Conservation (phyloP, 495 filamentous ascomycete species). For the Trichocladium antarcticum region DNA sequence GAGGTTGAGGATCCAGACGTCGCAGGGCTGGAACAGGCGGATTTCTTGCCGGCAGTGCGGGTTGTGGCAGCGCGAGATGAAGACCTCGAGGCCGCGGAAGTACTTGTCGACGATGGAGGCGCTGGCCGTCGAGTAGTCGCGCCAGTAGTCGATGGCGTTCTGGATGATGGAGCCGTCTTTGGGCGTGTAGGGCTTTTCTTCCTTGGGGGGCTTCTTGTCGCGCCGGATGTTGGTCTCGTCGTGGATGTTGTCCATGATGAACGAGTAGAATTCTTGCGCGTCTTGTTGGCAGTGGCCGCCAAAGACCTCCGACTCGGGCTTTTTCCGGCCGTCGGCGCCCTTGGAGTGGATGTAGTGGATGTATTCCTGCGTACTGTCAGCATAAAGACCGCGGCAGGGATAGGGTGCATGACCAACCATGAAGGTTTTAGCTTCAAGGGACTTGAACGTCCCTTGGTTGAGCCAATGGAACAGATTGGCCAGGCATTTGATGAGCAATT, state of each 20-base stretch:
- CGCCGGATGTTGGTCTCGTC: slow-evolving; percentile 32
- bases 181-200: slow-evolving; percentile 12
- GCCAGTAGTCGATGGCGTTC: slow-evolving; percentile 24
- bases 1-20: slow-evolving; percentile 18
- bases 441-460: slow-evolving; percentile 52
- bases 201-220: slow-evolving; percentile 12
- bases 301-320: slow-evolving; percentile 15
- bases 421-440: slow-evolving; percentile 48
- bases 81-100: slow-evolving; percentile 29
- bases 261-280: slow-evolving; percentile 32
- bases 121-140: slow-evolving; percentile 12
- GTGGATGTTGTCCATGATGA: slow-evolving; percentile 31
- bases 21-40: slow-evolving; percentile 15
- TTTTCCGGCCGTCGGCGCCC: slow-evolving; percentile 2
- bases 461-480: slow-evolving; percentile 59
- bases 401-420: slow-evolving; percentile 39
- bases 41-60: slow-evolving; percentile 16
- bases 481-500: slow-evolving; percentile 65
- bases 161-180: slow-evolving; percentile 17
- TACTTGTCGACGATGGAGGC: slow-evolving; percentile 29
- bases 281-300: slow-evolving; percentile 36
- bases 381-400: not conserved
- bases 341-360: slow-evolving; percentile 24
- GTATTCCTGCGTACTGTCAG: slow-evolving; percentile 33
- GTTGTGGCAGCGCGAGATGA: slow-evolving; percentile 19